Conservation (phyloP, 2,329 filamentous ascomycete species). For the Keithomyces neogunnii region DNA sequence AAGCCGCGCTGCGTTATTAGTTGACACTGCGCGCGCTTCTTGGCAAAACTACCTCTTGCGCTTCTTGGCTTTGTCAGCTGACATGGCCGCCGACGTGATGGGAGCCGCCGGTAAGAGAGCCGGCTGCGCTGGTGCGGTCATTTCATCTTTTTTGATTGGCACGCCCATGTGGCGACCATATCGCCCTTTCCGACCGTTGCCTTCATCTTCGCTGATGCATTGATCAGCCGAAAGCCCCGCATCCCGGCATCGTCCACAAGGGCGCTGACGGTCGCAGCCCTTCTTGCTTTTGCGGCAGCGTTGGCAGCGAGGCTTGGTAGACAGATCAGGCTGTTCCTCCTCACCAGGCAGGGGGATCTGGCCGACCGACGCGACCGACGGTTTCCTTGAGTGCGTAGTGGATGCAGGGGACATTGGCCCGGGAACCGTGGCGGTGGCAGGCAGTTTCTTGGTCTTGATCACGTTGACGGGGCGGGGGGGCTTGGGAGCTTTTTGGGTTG, state of each 20-base stretch:
- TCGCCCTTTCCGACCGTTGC: constrained; percentile 90
- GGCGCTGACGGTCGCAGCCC: constrained; percentile 92
- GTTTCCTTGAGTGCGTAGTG: constrained; percentile 66
- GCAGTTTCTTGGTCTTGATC: constrained; percentile 45
- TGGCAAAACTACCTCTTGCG: constrained; percentile 42
- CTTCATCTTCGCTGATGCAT: constrained; percentile 95
- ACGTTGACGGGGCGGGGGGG: constrained; percentile 26
- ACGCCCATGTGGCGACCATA: constrained; percentile 70
- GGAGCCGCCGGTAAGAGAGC: constrained; percentile 36
- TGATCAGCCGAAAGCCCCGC: constrained; percentile 88
- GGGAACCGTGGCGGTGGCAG: constrained; percentile 26
- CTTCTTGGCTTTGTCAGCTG: constrained; percentile 52
- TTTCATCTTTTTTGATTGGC: constrained; percentile 50
- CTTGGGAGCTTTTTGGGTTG: constrained; percentile 33
- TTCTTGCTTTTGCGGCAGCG: constrained; percentile 99
- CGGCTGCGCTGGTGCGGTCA: constrained; percentile 26
- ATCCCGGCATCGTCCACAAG: constrained; percentile 91
- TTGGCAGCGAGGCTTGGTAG: constrained; percentile 93
- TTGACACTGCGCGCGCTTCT: neutral
- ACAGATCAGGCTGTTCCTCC: constrained; percentile 86
- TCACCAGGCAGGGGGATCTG: constrained; percentile 50
- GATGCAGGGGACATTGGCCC: constrained; percentile 52
- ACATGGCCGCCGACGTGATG: constrained; percentile 27
- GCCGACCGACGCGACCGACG: constrained; percentile 56
- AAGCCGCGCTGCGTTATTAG: neutral